phyloP scores from a whole-genome alignment of 441 rosid genomes.

The Hura crepitans region DNA sequence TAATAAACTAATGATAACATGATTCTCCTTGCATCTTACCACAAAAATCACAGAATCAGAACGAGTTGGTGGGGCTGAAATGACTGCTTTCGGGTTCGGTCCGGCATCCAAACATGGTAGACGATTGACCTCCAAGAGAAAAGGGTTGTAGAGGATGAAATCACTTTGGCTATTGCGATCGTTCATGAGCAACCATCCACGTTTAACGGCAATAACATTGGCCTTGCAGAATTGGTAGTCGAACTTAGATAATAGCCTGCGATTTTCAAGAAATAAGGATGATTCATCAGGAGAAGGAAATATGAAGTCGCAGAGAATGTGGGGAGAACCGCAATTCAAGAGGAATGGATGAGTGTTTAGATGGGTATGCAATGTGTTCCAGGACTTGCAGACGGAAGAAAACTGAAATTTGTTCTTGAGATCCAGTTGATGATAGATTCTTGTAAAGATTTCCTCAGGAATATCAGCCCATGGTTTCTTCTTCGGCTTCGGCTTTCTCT shows the following conservation, averaged over 20 bases:
- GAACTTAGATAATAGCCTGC: too few species aligned
- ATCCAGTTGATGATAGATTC: neutral
- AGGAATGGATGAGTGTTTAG: neutral
- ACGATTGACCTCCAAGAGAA: neutral
- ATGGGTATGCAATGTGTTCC: neutral
- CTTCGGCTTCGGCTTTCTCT: too few species aligned
- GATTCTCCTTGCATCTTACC: neutral
- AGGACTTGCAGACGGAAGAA: neutral
- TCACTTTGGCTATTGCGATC: too few species aligned
- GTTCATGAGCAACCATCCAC: neutral
- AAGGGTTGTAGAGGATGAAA: neutral
- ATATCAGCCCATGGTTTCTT: neutral
- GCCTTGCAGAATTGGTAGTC: neutral
- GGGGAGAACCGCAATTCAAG: neutral
- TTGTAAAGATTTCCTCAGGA: neutral
- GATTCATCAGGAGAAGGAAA: neutral
- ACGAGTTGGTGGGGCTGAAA: neutral
- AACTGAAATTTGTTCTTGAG: too few species aligned
- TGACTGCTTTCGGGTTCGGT: neutral
- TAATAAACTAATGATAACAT: neutral
- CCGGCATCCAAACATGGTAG: neutral
- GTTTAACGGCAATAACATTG: neutral
- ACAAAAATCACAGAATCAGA: neutral
- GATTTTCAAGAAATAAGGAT: too few species aligned
- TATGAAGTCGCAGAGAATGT: neutral